A percentile compares a stretch with the other conserved stretches of the same genome.
Conservation (phyloP, 164 flowering plant species). For the Tinospora cordifolia region DNA sequence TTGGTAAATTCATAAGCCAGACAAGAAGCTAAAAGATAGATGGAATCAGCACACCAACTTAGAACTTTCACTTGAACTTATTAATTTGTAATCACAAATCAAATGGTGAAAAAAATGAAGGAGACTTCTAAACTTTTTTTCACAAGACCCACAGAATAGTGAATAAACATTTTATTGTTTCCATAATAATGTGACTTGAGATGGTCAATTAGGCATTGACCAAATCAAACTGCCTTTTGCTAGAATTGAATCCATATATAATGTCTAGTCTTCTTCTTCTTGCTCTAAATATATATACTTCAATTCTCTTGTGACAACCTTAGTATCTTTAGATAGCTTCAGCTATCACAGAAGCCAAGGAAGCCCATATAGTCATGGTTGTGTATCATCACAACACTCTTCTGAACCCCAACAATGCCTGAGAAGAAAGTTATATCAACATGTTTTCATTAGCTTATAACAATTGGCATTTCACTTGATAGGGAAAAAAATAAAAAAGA, state of each 20-base stretch:
- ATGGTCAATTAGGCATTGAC: slow-evolving; percentile 61
- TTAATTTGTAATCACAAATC: too few species aligned
- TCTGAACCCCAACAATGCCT: slow-evolving; percentile 66
- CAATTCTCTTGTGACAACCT: not conserved
- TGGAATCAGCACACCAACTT: too few species aligned
- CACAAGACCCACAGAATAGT: not conserved
- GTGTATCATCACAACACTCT: slow-evolving; percentile 58
- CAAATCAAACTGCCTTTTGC: slow-evolving; percentile 17
- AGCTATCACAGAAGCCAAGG: slow-evolving; percentile 59
- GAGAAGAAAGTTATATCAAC: slow-evolving; percentile 9
- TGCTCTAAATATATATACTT: not conserved
- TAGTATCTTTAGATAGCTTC: not conserved
- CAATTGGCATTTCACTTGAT: too few species aligned
- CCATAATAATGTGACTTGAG: not conserved
- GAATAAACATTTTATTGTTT: slow-evolving; percentile 1
- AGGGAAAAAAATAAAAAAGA: too few species aligned
- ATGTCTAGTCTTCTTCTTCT: not conserved
- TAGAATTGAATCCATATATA: not conserved
- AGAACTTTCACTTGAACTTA: too few species aligned
- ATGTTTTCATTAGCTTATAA: not conserved
- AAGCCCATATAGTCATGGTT: slow-evolving; percentile 95
- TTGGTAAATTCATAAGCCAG: too few species aligned
- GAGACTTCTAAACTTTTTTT: too few species aligned
- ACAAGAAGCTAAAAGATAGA: too few species aligned
- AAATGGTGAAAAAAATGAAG: too few species aligned